Percentiles rank a stretch among this genome's conserved stretches.
phyloP scores from a whole-genome alignment of 129 eudicot genomes.

The Chrysanthemum lavandulifolium region DNA sequence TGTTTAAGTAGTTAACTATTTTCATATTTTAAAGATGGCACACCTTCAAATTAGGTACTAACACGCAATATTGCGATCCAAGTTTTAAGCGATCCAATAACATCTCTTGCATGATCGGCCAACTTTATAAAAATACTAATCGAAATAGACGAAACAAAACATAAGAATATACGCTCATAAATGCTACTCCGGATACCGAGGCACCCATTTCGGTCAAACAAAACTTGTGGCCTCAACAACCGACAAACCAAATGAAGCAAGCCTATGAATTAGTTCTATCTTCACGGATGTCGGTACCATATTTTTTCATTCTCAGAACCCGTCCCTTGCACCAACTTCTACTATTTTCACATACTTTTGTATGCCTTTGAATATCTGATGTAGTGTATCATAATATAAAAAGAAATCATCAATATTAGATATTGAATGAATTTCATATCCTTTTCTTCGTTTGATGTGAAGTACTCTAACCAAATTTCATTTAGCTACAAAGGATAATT shows the following conservation, averaged over 20 bases:
- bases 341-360: constrained; percentile 88
- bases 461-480: no score
- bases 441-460: no score
- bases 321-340: constrained; percentile 93
- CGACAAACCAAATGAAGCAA: constrained; percentile 66
- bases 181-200: constrained; percentile 54
- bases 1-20: background rate
- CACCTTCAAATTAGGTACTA: constrained; percentile 78
- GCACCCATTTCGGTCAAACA: constrained; percentile 96
- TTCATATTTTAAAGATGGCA: background rate
- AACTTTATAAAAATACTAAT: constrained; percentile 39
- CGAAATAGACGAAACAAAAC: background rate
- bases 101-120: constrained; percentile 89
- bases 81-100: constrained; percentile 51
- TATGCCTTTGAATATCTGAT: constrained; percentile 51
- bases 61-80: constrained; percentile 62
- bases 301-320: constrained; percentile 76
- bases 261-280: no score
- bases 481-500: no score
- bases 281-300: constrained; percentile 73
- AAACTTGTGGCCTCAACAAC: constrained; percentile 90
- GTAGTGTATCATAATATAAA: background rate
- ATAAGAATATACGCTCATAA: background rate
- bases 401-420: background rate
- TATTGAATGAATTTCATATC: no score